Percentiles rank a stretch among this genome's conserved stretches.
Conservation (phyloP, 2,329 filamentous ascomycete genomes). For the Karstenula rhodostoma region DNA sequence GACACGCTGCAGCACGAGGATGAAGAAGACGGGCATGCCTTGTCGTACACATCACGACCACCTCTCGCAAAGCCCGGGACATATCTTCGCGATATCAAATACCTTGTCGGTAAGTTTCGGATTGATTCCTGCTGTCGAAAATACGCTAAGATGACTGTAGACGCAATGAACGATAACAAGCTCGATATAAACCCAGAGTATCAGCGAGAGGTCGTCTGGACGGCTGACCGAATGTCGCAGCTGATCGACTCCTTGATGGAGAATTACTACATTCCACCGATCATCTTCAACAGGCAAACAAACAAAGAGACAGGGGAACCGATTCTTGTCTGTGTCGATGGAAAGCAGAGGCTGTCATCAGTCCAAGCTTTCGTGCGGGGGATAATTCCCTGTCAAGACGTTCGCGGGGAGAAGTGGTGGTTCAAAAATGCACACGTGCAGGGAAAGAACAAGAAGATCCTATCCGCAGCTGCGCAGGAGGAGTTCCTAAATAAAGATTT, state of each 20-base stretch:
- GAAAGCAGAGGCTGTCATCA: slow-evolving; percentile 59
- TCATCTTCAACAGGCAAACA: slow-evolving; percentile 55
- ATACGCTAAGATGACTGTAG: slow-evolving; percentile 20
- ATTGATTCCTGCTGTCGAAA: not conserved
- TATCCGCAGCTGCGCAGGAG: slow-evolving; percentile 46
- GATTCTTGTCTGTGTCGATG: slow-evolving; percentile 55
- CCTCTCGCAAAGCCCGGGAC: slow-evolving; percentile 29
- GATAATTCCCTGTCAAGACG: slow-evolving; percentile 54
- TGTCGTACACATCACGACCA: slow-evolving; percentile 35
- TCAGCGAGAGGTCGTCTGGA: slow-evolving; percentile 59
- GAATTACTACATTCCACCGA: slow-evolving; percentile 56
- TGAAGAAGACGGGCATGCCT: slow-evolving; percentile 7
- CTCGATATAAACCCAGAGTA: slow-evolving; percentile 57
- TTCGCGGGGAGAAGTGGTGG: slow-evolving; percentile 53
- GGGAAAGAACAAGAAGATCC: slow-evolving; percentile 36
- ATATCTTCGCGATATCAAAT: slow-evolving; percentile 28
- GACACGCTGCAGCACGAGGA: not conserved
- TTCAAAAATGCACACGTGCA: slow-evolving; percentile 26
- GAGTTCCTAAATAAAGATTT: slow-evolving; percentile 53
- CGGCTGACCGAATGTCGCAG: slow-evolving; percentile 45
- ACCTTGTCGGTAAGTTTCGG: slow-evolving; percentile 34
- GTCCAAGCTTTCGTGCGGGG: slow-evolving; percentile 56
- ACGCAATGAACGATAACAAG: slow-evolving; percentile 26
- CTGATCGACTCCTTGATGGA: slow-evolving; percentile 49
- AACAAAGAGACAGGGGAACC: slow-evolving; percentile 27